Percentiles rank a stretch among this genome's conserved stretches.
These are phyloP conservation scores for Ramaria rubella DNA, from an alignment of 768 basidiomycete species.

Conservation along the genomic window DNA sequence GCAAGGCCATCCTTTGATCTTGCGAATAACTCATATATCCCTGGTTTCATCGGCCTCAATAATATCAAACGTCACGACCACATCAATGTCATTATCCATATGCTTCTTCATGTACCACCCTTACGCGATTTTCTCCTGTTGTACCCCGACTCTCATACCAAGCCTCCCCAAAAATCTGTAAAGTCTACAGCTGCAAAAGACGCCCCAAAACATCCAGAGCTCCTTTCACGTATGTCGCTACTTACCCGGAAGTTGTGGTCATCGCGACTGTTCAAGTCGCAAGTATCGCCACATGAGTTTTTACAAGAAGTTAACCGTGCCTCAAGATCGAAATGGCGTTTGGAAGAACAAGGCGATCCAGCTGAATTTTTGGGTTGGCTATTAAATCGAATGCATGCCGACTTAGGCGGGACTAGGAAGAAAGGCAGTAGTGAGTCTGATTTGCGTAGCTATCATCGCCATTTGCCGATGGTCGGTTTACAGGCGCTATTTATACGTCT, in stretches of 20 bases:
- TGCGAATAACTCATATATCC: conserved; percentile 69
- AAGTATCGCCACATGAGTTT: conserved; percentile 98
- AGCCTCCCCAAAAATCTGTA: conserved; percentile 14
- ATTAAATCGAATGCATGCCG: conserved; percentile 86
- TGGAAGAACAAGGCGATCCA: conserved; percentile 94
- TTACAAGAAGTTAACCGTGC: conserved; percentile 92
- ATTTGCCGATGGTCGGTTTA: conserved; percentile 11
- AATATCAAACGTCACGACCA: conserved; percentile 97
- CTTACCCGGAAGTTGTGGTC: conserved; percentile 96
- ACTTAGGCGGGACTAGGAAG: conserved; percentile 92
- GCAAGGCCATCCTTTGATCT: conserved; percentile 82
- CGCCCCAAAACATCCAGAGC: conserved; percentile 71
- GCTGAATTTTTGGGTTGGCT: conserved; percentile 95
- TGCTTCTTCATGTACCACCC: conserved; percentile 84
- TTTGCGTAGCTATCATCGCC: conserved; percentile 16
- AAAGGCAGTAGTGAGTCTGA: conserved; percentile 71
- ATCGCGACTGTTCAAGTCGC: conserved; percentile 91
- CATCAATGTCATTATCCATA: conserved; percentile 94
- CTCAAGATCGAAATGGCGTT: conserved; percentile 83
- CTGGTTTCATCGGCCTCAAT: conserved; percentile 94
- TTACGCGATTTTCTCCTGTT: conserved; percentile 84
- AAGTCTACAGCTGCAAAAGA: conserved; percentile 41
- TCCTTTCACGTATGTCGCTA: conserved; percentile 79
- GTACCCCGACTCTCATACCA: conserved; percentile 13
- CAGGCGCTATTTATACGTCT: conserved; percentile 85